These are phyloP conservation scores for Colletotrichum eremochloae DNA, from an alignment of 2,329 filamentous ascomycete genomes.

Conservation along the genomic window DNA sequence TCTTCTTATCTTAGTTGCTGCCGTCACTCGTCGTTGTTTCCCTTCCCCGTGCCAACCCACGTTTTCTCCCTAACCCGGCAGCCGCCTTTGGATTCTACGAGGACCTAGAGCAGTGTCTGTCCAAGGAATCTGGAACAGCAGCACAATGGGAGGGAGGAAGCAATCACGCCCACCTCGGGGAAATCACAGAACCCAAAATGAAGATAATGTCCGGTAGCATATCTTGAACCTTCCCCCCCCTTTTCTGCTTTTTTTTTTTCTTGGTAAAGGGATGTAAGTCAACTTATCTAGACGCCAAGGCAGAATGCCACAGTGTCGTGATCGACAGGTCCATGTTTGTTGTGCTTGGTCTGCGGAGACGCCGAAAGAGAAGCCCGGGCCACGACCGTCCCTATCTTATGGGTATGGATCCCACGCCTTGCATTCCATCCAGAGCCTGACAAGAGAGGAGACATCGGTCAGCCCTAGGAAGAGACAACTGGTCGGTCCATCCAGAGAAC, in stretches of 20 bases:
- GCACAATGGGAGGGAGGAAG: conserved; percentile 5
- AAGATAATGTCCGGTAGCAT: not conserved
- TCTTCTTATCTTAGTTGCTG: no score
- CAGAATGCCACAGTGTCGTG: not conserved
- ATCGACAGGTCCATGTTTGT: not conserved
- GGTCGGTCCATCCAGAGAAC: not conserved
- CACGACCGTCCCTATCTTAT: not conserved
- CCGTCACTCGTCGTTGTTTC: not conserved
- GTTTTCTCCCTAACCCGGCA: conserved; percentile 26
- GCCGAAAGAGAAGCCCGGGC: conserved; percentile 17
- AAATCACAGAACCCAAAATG: not conserved
- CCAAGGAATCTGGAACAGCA: conserved; percentile 21
- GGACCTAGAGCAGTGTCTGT: conserved; percentile 21
- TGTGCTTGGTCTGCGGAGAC: conserved; percentile 2
- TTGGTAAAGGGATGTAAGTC: not conserved
- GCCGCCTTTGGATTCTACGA: conserved; percentile 29
- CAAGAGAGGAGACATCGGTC: conserved; percentile 4
- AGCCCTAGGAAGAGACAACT: not conserved
- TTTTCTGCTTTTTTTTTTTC: not conserved
- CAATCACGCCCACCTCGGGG: conserved; percentile 2
- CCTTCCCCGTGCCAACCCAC: conserved; percentile 1
- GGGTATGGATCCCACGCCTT: conserved; percentile 1
- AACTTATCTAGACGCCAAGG: not conserved
- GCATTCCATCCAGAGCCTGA: conserved; percentile 13
- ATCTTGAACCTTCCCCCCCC: no score